These are phyloP conservation scores for Staphylotrichum tortipilum DNA, from an alignment of 495 filamentous ascomycete genomes.

Conservation along the genomic window DNA sequence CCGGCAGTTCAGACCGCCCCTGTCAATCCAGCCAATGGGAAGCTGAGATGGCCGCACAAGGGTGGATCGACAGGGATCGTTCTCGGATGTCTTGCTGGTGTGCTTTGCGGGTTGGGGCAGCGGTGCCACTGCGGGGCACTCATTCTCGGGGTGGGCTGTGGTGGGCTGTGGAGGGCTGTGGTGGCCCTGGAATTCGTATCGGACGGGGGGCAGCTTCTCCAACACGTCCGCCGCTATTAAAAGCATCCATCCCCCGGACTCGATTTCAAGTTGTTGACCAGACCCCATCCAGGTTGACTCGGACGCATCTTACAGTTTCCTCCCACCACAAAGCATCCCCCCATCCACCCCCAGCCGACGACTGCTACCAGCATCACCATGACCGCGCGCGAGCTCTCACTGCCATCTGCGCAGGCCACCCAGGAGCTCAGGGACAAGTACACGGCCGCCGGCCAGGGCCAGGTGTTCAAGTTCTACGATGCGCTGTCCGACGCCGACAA, in stretches of 20 bases:
- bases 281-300: too few species aligned
- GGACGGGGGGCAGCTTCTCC: neutral
- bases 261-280: neutral
- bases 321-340: too few species aligned
- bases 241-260: too few species aligned
- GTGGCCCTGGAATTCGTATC: conserved; percentile 6
- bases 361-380: conserved; percentile 1
- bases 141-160: too few species aligned
- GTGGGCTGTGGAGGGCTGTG: too few species aligned
- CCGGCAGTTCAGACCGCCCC: conserved; percentile 3
- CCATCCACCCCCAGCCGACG: too few species aligned
- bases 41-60: neutral
- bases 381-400: conserved; percentile 45
- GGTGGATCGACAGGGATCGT: too few species aligned
- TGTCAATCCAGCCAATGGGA: neutral
- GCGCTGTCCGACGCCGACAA: conserved; percentile 64
- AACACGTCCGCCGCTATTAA: neutral
- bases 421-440: conserved; percentile 71
- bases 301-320: too few species aligned
- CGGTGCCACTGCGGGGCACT: conserved; percentile 8
- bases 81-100: too few species aligned
- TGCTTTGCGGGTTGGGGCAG: too few species aligned
- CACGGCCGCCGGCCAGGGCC: conserved; percentile 68
- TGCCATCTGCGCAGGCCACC: conserved; percentile 64
- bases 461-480: conserved; percentile 89